Evolutionary conservation across 1,139 yeast genomes (phyloP).

Genomic region (Candida freyschussii): DNA sequence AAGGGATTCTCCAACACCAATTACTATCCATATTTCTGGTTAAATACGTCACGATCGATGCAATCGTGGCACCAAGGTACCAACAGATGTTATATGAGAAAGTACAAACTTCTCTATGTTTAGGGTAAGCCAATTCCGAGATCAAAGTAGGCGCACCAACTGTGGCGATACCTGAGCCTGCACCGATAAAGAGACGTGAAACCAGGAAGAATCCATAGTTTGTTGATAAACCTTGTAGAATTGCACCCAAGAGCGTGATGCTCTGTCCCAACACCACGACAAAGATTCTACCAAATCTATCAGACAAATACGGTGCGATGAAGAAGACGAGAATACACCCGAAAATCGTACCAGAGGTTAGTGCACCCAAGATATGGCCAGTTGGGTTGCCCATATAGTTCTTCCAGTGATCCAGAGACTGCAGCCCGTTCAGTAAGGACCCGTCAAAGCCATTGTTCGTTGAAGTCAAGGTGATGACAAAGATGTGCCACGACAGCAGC

Average conservation of each 20-base stretch:
- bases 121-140: conserved; percentile 37
- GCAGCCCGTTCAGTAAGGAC: conserved; percentile 47
- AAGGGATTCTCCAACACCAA: conserved; percentile 41
- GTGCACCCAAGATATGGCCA: conserved; percentile 41
- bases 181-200: conserved; percentile 36
- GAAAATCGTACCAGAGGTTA: conserved; percentile 46
- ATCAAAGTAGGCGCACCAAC: conserved; percentile 38
- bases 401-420: conserved; percentile 36
- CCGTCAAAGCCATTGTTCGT: conserved; percentile 49
- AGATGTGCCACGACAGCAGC: conserved; percentile 32
- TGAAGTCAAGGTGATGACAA: conserved; percentile 39
- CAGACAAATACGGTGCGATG: conserved; percentile 12
- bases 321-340: conserved; percentile 29
- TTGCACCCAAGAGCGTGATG: conserved; percentile 37
- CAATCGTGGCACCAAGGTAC: conserved; percentile 51
- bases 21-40: conserved; percentile 27
- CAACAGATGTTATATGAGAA: conserved; percentile 40
- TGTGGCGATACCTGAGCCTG: conserved; percentile 34
- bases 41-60: conserved; percentile 52
- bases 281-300: conserved; percentile 12
- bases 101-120: conserved; percentile 42
- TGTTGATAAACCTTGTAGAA: conserved; percentile 34
- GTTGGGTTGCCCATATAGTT: conserved; percentile 36
- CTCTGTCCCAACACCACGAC: conserved; percentile 30
- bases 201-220: conserved; percentile 32